phyloP scores from a whole-genome alignment of 1,284 basidiomycete genomes.

The Xerocomus minutiporus region DNA sequence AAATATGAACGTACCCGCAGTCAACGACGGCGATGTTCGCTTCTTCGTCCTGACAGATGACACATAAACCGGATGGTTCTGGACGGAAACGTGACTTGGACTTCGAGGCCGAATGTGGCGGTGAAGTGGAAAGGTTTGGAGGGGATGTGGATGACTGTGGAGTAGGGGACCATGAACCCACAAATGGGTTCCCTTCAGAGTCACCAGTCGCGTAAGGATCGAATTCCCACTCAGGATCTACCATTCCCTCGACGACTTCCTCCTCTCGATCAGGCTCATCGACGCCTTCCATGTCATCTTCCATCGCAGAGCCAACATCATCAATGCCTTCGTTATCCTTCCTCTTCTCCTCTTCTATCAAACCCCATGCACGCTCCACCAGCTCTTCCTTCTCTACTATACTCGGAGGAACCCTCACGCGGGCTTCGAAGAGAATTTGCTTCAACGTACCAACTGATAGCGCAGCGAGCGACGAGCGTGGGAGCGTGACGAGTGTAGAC shows the following conservation, averaged over 20 bases:
- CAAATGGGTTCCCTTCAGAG: neutral
- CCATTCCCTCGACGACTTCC: conserved; percentile 12
- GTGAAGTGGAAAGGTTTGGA: conserved; percentile 8
- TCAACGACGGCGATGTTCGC: conserved; percentile 90
- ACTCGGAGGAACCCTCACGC: conserved; percentile 47
- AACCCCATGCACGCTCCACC: conserved; percentile 58
- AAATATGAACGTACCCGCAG: conserved; percentile 62
- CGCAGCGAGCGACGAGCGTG: conserved; percentile 48
- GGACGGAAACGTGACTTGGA: conserved; percentile 33
- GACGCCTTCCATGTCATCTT: conserved; percentile 13
- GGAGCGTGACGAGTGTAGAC: conserved; percentile 62
- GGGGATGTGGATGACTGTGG: conserved; percentile 14
- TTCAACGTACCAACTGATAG: conserved; percentile 69
- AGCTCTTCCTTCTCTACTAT: conserved; percentile 73
- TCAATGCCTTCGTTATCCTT: conserved; percentile 40
- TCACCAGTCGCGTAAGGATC: neutral
- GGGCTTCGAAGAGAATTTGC: conserved; percentile 69
- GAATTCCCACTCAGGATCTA: conserved; percentile 17
- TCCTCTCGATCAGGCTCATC: conserved; percentile 18
- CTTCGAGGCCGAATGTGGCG: conserved; percentile 24
- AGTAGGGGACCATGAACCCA: conserved; percentile 9
- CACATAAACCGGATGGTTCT: conserved; percentile 75
- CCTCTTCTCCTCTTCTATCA: conserved; percentile 63
- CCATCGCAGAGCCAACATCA: conserved; percentile 37
- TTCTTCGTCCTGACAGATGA: conserved; percentile 88